Evolutionary conservation across 495 filamentous ascomycete species (phyloP).

Genomic region (Diplogelasinospora grovesii): DNA sequence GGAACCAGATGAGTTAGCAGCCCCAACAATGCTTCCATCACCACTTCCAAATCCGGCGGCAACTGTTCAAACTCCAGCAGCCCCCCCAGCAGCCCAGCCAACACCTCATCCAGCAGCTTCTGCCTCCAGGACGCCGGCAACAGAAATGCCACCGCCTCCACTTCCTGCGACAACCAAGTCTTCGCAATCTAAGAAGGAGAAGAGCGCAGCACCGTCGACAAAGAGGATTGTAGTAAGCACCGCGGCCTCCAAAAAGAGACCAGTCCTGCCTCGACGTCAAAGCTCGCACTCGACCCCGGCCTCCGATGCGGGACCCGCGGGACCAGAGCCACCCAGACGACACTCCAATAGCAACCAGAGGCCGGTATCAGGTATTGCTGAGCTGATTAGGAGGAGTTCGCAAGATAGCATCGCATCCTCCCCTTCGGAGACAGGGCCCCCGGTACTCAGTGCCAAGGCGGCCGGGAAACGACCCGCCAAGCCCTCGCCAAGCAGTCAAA

Average conservation of each 20-base stretch:
- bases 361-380: neutral
- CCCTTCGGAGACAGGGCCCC: constrained; percentile 3
- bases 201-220: constrained; percentile 11
- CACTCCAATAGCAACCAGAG: constrained; percentile 1
- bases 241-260: constrained; percentile 30
- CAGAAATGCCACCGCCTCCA: neutral
- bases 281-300: constrained; percentile 37
- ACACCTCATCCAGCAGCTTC: too few species aligned
- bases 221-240: constrained; percentile 34
- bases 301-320: constrained; percentile 21
- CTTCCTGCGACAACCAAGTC: neutral
- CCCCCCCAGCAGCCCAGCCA: too few species aligned
- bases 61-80: constrained; percentile 4
- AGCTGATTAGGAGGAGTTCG: constrained; percentile 4
- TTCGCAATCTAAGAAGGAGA: constrained; percentile 14
- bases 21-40: constrained; percentile 19
- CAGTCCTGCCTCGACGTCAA: constrained; percentile 30
- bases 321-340: constrained; percentile 3
- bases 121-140: neutral
- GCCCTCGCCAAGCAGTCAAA: constrained; percentile 6
- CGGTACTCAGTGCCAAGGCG: constrained; percentile 25
- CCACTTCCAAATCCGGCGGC: constrained; percentile 11
- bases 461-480: constrained; percentile 31
- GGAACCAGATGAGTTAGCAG: too few species aligned
- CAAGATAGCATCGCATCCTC: constrained; percentile 6